A percentile compares a stretch with the other conserved stretches of the same genome.
Evolutionary conservation across 768 basidiomycete species (phyloP).

Genomic region (Suillus occidentalis): DNA sequence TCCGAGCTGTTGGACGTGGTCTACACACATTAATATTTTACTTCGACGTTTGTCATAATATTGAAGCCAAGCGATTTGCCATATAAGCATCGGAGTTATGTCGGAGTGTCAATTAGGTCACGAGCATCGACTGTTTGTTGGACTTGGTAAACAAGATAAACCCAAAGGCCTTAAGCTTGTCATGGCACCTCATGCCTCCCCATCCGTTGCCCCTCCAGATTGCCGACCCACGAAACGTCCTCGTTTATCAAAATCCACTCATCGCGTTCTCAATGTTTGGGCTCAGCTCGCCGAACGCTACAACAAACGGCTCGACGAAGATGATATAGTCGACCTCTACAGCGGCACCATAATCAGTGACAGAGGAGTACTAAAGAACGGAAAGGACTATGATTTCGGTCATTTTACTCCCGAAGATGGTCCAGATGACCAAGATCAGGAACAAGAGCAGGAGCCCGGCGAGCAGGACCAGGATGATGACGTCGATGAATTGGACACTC

Average conservation of each 20-base stretch:
- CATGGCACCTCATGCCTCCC: slow-evolving; percentile 28
- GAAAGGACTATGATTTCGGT: slow-evolving; percentile 50
- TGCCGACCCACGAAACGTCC: slow-evolving; percentile 46
- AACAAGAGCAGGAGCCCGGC: slow-evolving; percentile 39
- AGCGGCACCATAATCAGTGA: slow-evolving; percentile 65
- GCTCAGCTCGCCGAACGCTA: slow-evolving; percentile 68
- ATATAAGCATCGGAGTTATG: background rate
- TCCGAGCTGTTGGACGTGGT: too few relatives aligned
- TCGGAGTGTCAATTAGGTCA: background rate
- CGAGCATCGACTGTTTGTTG: background rate
- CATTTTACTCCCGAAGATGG: slow-evolving; percentile 43
- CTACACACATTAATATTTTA: too few relatives aligned
- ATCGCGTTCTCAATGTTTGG: slow-evolving; percentile 65
- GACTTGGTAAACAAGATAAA: slow-evolving; percentile 1
- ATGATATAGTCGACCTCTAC: slow-evolving; percentile 74
- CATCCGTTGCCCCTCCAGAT: slow-evolving; percentile 33
- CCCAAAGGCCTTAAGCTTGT: slow-evolving; percentile 1
- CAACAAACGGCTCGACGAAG: slow-evolving; percentile 65
- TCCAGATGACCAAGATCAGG: slow-evolving; percentile 39
- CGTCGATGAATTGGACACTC: slow-evolving; percentile 58
- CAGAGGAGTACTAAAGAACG: slow-evolving; percentile 59
- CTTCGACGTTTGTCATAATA: too few relatives aligned
- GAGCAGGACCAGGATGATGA: slow-evolving; percentile 55
- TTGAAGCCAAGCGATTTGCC: too few relatives aligned
- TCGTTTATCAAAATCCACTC: slow-evolving; percentile 44